Conservation (phyloP, 1,284 basidiomycete species). For the Papiliotrema nemorosa region DNA sequence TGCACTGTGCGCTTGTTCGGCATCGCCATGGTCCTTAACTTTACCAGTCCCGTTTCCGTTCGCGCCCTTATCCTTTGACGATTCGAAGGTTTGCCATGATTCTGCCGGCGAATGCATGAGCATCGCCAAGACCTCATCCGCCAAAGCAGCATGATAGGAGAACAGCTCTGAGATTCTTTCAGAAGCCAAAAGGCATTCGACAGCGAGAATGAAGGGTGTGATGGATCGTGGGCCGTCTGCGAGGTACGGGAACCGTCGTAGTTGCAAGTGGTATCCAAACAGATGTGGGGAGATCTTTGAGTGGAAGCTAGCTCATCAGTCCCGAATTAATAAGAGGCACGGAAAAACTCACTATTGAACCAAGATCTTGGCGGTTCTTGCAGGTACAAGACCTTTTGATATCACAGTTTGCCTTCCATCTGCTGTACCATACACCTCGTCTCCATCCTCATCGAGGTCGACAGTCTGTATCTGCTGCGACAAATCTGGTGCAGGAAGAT, state of each 20-base stretch:
- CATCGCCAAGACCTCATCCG: constrained; percentile 26
- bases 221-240: constrained; percentile 32
- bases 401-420: constrained; percentile 41
- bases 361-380: constrained; percentile 25
- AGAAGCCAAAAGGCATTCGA: constrained; percentile 37
- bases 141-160: constrained; percentile 23
- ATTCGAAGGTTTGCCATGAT: constrained; percentile 19
- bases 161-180: constrained; percentile 29
- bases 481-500: background rate
- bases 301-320: constrained; percentile 32
- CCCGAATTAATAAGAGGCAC: background rate
- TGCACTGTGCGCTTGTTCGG: too few relatives aligned
- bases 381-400: constrained; percentile 28
- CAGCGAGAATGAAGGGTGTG: constrained; percentile 43
- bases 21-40: too few relatives aligned
- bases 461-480: background rate
- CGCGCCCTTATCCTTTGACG: background rate
- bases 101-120: constrained; percentile 37
- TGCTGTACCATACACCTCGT: constrained; percentile 23
- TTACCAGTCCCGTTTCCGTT: background rate
- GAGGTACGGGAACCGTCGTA: constrained; percentile 41
- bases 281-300: constrained; percentile 28
- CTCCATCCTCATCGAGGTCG: constrained; percentile 1
- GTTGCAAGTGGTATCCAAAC: constrained; percentile 39
- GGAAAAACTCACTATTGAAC: constrained; percentile 36